Percentiles rank a stretch among this genome's conserved stretches.
Evolutionary conservation across 2,329 filamentous ascomycete genomes (phyloP).

Genomic region (Phaeophleospora eucalypticola): DNA sequence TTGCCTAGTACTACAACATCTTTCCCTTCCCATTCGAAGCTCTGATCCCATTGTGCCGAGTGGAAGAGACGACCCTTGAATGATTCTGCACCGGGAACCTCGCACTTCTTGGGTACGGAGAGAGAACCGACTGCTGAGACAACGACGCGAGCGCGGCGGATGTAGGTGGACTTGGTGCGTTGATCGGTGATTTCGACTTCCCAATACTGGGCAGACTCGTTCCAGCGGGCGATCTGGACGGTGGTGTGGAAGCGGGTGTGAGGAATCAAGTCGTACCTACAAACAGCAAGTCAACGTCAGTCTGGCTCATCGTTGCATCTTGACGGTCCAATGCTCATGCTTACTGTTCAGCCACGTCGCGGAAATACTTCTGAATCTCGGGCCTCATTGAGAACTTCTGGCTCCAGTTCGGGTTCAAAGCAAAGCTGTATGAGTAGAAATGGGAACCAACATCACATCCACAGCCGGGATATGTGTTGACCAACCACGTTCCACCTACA

Average conservation of each 20-base stretch:
- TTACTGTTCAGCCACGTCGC: conserved; percentile 19
- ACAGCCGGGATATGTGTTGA: conserved; percentile 31
- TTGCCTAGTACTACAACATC: conserved; percentile 42
- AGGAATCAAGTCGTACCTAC: conserved; percentile 21
- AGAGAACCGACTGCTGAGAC: conserved; percentile 30
- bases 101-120: conserved; percentile 26
- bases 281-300: background rate
- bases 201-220: conserved; percentile 25
- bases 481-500: background rate
- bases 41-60: conserved; percentile 41
- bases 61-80: conserved; percentile 39
- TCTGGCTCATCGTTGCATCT: conserved; percentile 18
- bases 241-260: conserved; percentile 24
- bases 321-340: background rate
- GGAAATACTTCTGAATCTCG: conserved; percentile 31
- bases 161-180: conserved; percentile 19
- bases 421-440: conserved; percentile 33
- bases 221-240: conserved; percentile 27
- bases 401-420: conserved; percentile 31
- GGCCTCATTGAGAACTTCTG: conserved; percentile 25
- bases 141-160: conserved; percentile 22
- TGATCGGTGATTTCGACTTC: conserved; percentile 25
- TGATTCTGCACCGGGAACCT: conserved; percentile 28
- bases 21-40: conserved; percentile 37
- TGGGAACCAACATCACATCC: conserved; percentile 36